Evolutionary conservation across 2,329 filamentous ascomycete genomes (phyloP).

Genomic region (Trichoderma endophyticum): DNA sequence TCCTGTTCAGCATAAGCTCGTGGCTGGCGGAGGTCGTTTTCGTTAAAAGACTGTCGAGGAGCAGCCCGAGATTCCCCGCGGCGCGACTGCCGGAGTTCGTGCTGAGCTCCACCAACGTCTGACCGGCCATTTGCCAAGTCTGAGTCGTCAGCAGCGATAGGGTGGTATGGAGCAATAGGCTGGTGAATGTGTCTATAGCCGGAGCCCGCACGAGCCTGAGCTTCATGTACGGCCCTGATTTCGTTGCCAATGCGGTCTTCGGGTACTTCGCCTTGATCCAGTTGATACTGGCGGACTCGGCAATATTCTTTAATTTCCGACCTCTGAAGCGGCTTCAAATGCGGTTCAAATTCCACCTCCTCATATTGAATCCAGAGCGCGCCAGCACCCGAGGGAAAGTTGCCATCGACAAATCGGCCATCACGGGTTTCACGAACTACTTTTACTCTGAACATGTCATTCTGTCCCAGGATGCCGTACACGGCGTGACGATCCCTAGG

Average conservation of each 20-base stretch:
- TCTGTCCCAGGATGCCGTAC: conserved; percentile 59
- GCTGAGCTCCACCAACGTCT: conserved; percentile 26
- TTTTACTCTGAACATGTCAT: conserved; percentile 64
- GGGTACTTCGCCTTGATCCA: conserved; percentile 51
- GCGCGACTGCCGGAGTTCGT: conserved; percentile 44
- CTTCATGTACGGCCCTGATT: conserved; percentile 49
- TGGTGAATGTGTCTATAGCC: conserved; percentile 27
- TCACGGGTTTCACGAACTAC: conserved; percentile 59
- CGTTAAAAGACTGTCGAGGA: conserved; percentile 28
- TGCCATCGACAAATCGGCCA: conserved; percentile 55
- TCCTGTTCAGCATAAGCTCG: conserved; percentile 8
- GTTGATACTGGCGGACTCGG: conserved; percentile 57
- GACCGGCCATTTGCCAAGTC: conserved; percentile 18
- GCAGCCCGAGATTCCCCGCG: conserved; percentile 37
- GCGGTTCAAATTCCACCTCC: conserved; percentile 56
- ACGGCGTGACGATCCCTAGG: conserved; percentile 57
- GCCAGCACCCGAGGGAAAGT: conserved; percentile 59
- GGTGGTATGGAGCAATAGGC: conserved; percentile 22
- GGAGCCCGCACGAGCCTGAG: conserved; percentile 42
- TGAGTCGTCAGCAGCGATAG: conserved; percentile 24
- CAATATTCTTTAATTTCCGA: conserved; percentile 63
- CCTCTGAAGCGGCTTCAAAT: conserved; percentile 49
- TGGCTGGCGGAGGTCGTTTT: conserved; percentile 20
- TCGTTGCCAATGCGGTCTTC: conserved; percentile 51
- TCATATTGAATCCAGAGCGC: conserved; percentile 62